Percentiles rank a stretch among this genome's conserved stretches.
Conservation (phyloP, 208 protist species). For the Balamuthia mandrillaris region DNA sequence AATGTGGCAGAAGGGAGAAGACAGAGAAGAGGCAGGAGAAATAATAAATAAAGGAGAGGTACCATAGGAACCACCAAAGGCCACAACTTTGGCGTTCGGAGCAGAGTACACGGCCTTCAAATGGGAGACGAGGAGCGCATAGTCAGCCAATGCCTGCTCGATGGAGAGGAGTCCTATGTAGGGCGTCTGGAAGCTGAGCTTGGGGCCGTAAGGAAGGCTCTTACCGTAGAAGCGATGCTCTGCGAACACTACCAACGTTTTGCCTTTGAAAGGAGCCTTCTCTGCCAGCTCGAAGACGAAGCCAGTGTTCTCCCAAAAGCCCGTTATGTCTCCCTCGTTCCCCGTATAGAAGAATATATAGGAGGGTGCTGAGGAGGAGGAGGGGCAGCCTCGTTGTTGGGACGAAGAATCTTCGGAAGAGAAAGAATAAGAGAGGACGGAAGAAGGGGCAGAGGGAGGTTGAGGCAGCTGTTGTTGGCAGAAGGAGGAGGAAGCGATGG, state of each 20-base stretch:
- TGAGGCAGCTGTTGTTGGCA: background rate
- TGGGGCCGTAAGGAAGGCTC: conserved; percentile 64
- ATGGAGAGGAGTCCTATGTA: conserved; percentile 10
- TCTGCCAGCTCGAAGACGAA: conserved; percentile 72
- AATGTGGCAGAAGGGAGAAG: no score
- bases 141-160: conserved; percentile 80
- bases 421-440: background rate
- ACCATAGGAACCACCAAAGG: conserved; percentile 81
- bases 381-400: background rate
- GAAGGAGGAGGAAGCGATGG: background rate
- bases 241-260: conserved; percentile 66
- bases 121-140: conserved; percentile 65
- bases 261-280: no score
- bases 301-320: conserved; percentile 56
- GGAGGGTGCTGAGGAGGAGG: background rate
- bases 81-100: conserved; percentile 50
- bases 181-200: background rate
- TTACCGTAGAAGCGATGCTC: conserved; percentile 82
- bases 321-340: conserved; percentile 52
- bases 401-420: background rate
- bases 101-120: conserved; percentile 43
- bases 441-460: background rate
- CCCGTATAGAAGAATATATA: conserved; percentile 43
- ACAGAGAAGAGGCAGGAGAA: no score
- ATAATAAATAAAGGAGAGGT: no score